These are phyloP conservation scores for Taphrina pruni DNA, from an alignment of 1,139 yeast genomes.

Conservation along the genomic window DNA sequence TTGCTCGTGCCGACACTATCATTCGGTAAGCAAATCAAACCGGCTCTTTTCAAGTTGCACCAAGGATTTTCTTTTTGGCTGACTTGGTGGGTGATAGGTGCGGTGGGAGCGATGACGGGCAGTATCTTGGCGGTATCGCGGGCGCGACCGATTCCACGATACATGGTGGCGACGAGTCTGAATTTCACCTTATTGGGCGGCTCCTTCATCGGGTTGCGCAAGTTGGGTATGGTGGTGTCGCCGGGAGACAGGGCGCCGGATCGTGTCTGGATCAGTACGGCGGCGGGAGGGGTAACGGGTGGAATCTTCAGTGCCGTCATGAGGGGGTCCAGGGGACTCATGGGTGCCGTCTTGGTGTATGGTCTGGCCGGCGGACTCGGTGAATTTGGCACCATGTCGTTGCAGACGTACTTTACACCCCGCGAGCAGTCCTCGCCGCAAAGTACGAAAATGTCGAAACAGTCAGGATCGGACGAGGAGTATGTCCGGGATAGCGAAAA, in stretches of 20 bases:
- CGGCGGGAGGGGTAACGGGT: constrained; percentile 35
- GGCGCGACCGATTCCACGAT: constrained; percentile 16
- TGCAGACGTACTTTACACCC: neutral
- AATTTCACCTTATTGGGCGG: constrained; percentile 35
- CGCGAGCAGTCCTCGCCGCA: neutral
- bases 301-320: constrained; percentile 7
- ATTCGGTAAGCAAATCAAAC: constrained; percentile 5
- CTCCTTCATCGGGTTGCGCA: constrained; percentile 18
- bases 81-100: neutral
- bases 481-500: constrained; percentile 28
- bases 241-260: neutral
- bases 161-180: constrained; percentile 22
- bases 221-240: constrained; percentile 5
- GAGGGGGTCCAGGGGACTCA: constrained; percentile 29
- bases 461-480: neutral
- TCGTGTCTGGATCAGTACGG: neutral
- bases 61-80: too few relatives aligned
- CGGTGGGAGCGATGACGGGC: constrained; percentile 27
- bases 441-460: neutral
- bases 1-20: constrained; percentile 16
- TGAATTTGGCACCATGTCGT: neutral
- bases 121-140: constrained; percentile 28
- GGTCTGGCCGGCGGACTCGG: constrained; percentile 26
- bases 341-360: constrained; percentile 27
- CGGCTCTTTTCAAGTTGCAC: too few relatives aligned